Evolutionary conservation across 2,329 filamentous ascomycete genomes (phyloP).

Genomic region (Curvularia verruculosa): DNA sequence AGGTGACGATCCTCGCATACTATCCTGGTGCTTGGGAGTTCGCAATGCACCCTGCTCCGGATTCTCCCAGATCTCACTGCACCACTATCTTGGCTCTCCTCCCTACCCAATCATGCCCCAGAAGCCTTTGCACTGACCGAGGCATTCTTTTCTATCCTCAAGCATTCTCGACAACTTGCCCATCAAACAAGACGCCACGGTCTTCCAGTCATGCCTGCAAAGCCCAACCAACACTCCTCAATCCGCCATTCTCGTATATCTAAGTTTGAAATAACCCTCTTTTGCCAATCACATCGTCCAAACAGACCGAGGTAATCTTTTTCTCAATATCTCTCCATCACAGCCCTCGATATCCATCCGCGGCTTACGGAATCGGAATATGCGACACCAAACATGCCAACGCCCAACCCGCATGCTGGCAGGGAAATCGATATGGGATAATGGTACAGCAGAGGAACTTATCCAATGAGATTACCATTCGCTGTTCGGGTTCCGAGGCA

Average conservation of each 20-base stretch:
- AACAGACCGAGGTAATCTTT: slow-evolving; percentile 6
- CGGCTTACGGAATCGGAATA: neutral
- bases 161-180: neutral
- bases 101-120: slow-evolving; percentile 3
- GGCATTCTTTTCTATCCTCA: neutral
- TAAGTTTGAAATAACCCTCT: neutral
- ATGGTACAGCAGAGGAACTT: neutral
- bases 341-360: neutral
- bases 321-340: neutral
- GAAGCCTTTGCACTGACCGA: slow-evolving; percentile 1
- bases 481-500: slow-evolving; percentile 17
- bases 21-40: slow-evolving; percentile 21
- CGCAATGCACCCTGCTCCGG: slow-evolving; percentile 4
- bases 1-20: slow-evolving; percentile 15
- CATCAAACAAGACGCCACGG: neutral
- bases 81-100: neutral
- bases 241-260: neutral
- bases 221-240: neutral
- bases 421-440: neutral
- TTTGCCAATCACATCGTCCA: neutral
- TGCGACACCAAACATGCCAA: neutral
- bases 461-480: slow-evolving; percentile 6
- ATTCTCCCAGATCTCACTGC: neutral
- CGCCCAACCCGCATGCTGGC: neutral
- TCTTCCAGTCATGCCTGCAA: neutral